A percentile compares a stretch with the other conserved stretches of the same genome.
Conservation (phyloP, 2,329 filamentous ascomycete species). For the Phialophora expanda region DNA sequence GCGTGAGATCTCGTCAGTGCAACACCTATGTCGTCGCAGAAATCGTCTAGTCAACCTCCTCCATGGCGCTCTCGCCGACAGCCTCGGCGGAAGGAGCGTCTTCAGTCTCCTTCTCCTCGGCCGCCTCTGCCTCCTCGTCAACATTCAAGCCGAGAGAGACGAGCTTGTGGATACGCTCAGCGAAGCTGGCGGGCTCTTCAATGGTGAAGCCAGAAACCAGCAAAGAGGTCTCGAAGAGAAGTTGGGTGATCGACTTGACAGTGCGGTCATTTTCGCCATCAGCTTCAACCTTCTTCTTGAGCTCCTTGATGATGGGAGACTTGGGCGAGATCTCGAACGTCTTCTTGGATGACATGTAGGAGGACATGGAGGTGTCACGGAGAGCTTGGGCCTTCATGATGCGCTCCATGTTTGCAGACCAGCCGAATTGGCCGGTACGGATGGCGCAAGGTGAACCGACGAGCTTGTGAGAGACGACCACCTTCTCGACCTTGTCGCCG, state of each 20-base stretch:
- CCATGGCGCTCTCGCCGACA: conserved; percentile 92
- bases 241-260: conserved; percentile 98
- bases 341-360: conserved; percentile 99
- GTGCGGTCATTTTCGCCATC: conserved; percentile 99
- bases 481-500: conserved; percentile 99
- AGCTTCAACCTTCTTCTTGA: conserved; percentile 98
- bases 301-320: conserved; percentile 96
- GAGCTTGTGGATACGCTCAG: conserved; percentile 99
- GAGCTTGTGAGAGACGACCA: conserved; percentile 98
- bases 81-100: conserved; percentile 64
- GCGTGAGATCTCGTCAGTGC: conserved; percentile 24
- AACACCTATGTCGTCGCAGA: conserved; percentile 27
- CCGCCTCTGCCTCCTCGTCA: conserved; percentile 84
- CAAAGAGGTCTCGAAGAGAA: conserved; percentile 98
- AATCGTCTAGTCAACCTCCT: conserved; percentile 90
- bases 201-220: conserved; percentile 99
- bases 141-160: conserved; percentile 97
- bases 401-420: conserved; percentile 99
- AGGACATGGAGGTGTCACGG: conserved; percentile 98
- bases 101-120: conserved; percentile 62
- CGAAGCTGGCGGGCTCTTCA: conserved; percentile 96
- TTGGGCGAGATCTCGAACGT: conserved; percentile 99
- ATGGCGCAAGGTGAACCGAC: conserved; percentile 94
- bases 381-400: conserved; percentile 99
- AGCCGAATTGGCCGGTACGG: conserved; percentile 99